phyloP scores from a whole-genome alignment of 108 stramenopile genomes.

The Pseudonitzschia delicatissima region DNA sequence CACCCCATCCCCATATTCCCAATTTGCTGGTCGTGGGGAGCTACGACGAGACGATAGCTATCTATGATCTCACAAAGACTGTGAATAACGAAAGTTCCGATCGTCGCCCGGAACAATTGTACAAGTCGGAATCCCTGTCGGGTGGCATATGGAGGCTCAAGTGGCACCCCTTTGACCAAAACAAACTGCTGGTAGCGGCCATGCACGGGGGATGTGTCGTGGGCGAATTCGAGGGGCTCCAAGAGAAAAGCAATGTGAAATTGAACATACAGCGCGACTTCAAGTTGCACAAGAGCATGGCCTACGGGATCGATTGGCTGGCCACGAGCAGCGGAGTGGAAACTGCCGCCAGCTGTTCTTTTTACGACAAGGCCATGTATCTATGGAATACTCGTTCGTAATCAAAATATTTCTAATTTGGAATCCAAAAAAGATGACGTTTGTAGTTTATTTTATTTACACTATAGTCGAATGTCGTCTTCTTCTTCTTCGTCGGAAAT shows the following conservation, averaged over 20 bases:
- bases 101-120: conserved; percentile 17
- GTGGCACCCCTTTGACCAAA: conserved; percentile 68
- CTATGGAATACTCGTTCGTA: background rate
- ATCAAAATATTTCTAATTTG: too few species aligned
- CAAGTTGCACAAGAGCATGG: conserved; percentile 78
- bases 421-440: too few species aligned
- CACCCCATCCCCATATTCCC: conserved; percentile 49
- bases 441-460: background rate
- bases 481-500: too few species aligned
- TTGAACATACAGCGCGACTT: conserved; percentile 40
- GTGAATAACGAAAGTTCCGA: background rate
- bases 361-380: conserved; percentile 54
- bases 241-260: background rate
- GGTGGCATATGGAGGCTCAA: conserved; percentile 88
- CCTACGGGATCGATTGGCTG: conserved; percentile 88
- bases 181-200: conserved; percentile 62
- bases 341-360: conserved; percentile 79
- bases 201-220: conserved; percentile 86
- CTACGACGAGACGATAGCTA: conserved; percentile 74
- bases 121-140: conserved; percentile 39
- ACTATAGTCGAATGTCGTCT: background rate
- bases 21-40: conserved; percentile 70
- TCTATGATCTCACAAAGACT: conserved; percentile 57
- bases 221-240: conserved; percentile 5
- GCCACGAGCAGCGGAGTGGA: conserved; percentile 27